These are phyloP conservation scores for Diaporthe humulicola DNA, from an alignment of 2,329 filamentous ascomycete species.

Conservation along the genomic window DNA sequence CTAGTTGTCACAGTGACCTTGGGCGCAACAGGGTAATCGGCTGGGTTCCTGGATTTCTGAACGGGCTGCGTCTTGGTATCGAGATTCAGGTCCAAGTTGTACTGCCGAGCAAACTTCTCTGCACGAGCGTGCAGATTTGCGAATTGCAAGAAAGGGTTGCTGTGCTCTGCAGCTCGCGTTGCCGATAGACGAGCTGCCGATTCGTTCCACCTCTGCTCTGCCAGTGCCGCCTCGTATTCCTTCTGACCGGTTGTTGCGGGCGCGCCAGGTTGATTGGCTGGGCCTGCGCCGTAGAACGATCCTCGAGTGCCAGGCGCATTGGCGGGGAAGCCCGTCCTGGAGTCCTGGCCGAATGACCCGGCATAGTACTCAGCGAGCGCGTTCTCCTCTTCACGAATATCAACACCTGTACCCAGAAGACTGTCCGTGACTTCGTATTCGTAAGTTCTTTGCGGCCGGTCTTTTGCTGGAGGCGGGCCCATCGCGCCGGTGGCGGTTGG, in stretches of 20 bases:
- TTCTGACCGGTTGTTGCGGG: conserved; percentile 62
- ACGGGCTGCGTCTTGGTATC: conserved; percentile 64
- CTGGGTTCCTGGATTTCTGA: conserved; percentile 63
- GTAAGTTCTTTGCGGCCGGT: conserved; percentile 72
- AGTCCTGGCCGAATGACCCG: conserved; percentile 56
- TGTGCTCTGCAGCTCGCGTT: conserved; percentile 76
- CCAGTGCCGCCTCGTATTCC: conserved; percentile 74
- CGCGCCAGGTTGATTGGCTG: conserved; percentile 69
- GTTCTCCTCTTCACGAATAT: conserved; percentile 88
- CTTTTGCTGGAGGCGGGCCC: conserved; percentile 72
- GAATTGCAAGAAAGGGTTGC: conserved; percentile 79
- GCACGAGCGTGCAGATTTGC: conserved; percentile 71
- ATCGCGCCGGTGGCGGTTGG: conserved; percentile 58
- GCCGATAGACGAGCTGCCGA: conserved; percentile 73
- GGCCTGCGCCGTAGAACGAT: conserved; percentile 74
- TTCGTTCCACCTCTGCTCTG: conserved; percentile 75
- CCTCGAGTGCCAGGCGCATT: conserved; percentile 68
- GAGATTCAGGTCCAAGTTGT: conserved; percentile 68
- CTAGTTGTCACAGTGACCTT: conserved; percentile 67
- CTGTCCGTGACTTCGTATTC: conserved; percentile 86
- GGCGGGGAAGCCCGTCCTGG: conserved; percentile 66
- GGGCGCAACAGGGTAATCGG: conserved; percentile 62
- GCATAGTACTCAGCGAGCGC: conserved; percentile 79
- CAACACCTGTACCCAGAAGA: conserved; percentile 86
- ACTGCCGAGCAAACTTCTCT: conserved; percentile 69